phyloP scores from a whole-genome alignment of 192 early-diverging fungal genomes.

The Gryganskiella cystojenkinii region DNA sequence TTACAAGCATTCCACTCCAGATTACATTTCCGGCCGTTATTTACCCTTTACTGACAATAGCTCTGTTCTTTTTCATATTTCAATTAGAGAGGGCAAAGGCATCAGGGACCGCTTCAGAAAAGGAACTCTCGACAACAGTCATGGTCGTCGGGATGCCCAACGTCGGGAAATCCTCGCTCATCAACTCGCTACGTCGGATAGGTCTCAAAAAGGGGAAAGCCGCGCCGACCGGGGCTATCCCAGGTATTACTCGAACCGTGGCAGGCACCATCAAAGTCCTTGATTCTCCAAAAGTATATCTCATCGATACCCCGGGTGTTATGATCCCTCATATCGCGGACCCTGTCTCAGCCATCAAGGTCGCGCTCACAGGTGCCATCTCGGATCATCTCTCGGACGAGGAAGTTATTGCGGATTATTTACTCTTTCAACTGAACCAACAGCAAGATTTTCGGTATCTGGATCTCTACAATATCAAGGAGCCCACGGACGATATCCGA shows the following conservation, averaged over 20 bases:
- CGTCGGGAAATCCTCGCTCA: constrained; percentile 94
- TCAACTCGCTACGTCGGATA: constrained; percentile 85
- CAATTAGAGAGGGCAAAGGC: constrained; percentile 49
- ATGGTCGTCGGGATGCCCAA: constrained; percentile 97
- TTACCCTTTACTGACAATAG: not conserved
- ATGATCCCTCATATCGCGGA: constrained; percentile 89
- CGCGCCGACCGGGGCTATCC: constrained; percentile 82
- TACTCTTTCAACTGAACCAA: constrained; percentile 88
- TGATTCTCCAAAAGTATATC: constrained; percentile 90
- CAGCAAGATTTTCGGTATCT: constrained; percentile 61
- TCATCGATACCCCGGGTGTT: constrained; percentile 94
- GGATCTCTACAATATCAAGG: constrained; percentile 61
- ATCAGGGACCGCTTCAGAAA: constrained; percentile 41
- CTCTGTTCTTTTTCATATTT: not conserved
- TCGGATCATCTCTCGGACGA: constrained; percentile 87
- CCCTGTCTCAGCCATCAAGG: constrained; percentile 86
- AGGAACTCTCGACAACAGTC: constrained; percentile 60
- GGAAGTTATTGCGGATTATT: constrained; percentile 88
- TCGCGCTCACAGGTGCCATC: constrained; percentile 90
- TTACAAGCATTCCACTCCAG: not conserved
- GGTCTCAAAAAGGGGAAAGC: constrained; percentile 86
- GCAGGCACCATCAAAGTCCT: constrained; percentile 77
- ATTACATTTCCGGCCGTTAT: not conserved
- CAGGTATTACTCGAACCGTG: constrained; percentile 90
- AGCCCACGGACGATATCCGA: constrained; percentile 78